phyloP scores from a whole-genome alignment of 352 stramenopile genomes.

The Pythium volutum region DNA sequence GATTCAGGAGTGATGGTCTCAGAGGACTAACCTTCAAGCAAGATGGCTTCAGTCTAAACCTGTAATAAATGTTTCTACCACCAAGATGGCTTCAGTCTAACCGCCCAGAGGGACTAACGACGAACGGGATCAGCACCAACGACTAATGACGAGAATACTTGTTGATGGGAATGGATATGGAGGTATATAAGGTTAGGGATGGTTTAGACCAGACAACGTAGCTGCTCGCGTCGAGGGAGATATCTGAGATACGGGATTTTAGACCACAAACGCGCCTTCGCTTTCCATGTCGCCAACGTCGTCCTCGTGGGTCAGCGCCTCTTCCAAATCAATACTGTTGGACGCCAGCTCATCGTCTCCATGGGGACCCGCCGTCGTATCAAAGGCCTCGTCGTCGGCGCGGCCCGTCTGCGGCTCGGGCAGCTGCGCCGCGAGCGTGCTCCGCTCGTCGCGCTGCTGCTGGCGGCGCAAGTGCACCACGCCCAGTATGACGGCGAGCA shows the following conservation, averaged over 20 bases:
- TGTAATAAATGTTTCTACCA: no score
- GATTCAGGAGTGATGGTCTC: background rate
- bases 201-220: conserved; percentile 4
- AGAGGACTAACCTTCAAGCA: background rate
- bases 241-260: background rate
- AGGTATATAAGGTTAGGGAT: background rate
- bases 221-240: background rate
- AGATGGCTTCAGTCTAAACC: background rate
- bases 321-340: conserved; percentile 11
- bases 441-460: conserved; percentile 7
- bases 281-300: background rate
- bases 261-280: conserved; percentile 30
- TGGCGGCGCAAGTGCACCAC: conserved; percentile 20
- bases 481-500: conserved; percentile 22
- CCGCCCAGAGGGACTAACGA: no score
- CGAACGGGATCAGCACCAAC: background rate
- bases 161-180: background rate
- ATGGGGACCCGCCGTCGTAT: background rate
- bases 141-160: no score
- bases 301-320: conserved; percentile 8
- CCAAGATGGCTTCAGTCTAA: background rate
- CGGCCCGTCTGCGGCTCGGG: conserved; percentile 20
- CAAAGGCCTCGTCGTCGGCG: conserved; percentile 1
- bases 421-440: conserved; percentile 19
- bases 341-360: conserved; percentile 12